Evolutionary conservation across 2,329 filamentous ascomycete genomes (phyloP), one percentile per base, ranked within the genome.

Genomic region (Exutisphaerella laricina): DNA sequence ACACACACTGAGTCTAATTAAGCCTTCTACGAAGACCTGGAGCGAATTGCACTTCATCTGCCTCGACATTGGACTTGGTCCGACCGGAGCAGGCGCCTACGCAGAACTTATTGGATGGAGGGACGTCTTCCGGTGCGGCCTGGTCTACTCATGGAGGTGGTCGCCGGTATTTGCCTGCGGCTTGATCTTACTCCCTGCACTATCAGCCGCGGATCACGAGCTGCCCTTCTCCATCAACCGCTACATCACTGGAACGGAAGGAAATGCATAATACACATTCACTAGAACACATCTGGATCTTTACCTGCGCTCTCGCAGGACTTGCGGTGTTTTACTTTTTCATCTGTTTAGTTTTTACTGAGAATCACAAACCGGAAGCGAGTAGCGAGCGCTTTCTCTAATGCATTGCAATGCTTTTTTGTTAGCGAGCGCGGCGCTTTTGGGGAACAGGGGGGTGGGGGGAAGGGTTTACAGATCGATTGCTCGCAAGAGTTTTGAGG

Each of bases 121-220:
- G 5, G 83, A 78, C 78, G 74, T 83, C 36, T 81, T 82, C 56
- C 84, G 74, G 70, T n/a, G n/a, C n/a, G 70, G 81, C 52, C 83
- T 82, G 50, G 62, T 81, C 1, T 77, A n/a, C n/a, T n/a, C n/a
- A n/a, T n/a, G n/a, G n/a, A n/a, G n/a, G n/a, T n/a, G n/a, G n/a
- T n/a, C n/a, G n/a, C n/a, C n/a, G n/a, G n/a, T n/a, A n/a, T n/a
- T n/a, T n/a, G n/a, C n/a, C n/a, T n/a, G n/a, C n/a, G n/a, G n/a
- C n/a, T n/a, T n/a, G n/a, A n/a, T n/a, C n/a, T n/a, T n/a, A n/a
- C 78, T 2, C 73, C 81, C 54, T 18, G 36, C 29, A 4, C 77
- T 10, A 73, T 70, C 2, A 59, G 66, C 12, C 50, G 71, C 26
- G 60, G 77, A 50, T 63, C 77, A 12, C 32, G 44, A 13, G 20